These are phyloP conservation scores for Sphenostylis stenocarpa DNA, from an alignment of 306 rosid species.

Conservation along the genomic window DNA sequence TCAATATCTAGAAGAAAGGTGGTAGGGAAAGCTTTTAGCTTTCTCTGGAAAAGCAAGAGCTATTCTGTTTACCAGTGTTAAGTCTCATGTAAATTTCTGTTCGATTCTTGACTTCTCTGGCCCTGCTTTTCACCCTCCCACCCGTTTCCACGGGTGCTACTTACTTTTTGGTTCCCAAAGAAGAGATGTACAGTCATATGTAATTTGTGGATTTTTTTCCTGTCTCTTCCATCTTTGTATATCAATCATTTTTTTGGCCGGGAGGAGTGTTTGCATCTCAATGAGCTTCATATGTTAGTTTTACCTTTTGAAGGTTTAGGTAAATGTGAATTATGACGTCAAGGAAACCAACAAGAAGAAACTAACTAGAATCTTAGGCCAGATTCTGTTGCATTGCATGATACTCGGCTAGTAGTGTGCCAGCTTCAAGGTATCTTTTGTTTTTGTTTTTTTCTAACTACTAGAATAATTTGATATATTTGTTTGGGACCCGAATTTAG, in stretches of 20 bases:
- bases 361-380: neutral
- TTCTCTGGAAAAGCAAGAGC: slow-evolving; percentile 75
- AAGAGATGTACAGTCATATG: slow-evolving; percentile 68
- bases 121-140: slow-evolving; percentile 8
- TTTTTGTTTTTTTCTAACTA: neutral
- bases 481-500: neutral
- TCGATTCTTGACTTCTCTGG: slow-evolving; percentile 35
- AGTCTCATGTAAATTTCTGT: slow-evolving; percentile 48
- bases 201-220: slow-evolving; percentile 47
- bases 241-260: neutral
- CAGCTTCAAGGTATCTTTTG: neutral
- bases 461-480: neutral
- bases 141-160: slow-evolving; percentile 38
- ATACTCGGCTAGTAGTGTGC: neutral
- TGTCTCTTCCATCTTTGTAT: slow-evolving; percentile 26
- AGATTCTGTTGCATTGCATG: neutral
- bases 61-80: slow-evolving; percentile 78
- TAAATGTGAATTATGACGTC: neutral
- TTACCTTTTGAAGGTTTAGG: slow-evolving; percentile 3
- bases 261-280: neutral
- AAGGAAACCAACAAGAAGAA: neutral
- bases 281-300: slow-evolving; percentile 22
- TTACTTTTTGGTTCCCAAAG: slow-evolving; percentile 31
- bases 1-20: slow-evolving; percentile 70
- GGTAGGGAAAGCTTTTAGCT: slow-evolving; percentile 64